Evolutionary conservation across 257 asterid genomes (phyloP).

Genomic region (Oldenlandia corymbosa): DNA sequence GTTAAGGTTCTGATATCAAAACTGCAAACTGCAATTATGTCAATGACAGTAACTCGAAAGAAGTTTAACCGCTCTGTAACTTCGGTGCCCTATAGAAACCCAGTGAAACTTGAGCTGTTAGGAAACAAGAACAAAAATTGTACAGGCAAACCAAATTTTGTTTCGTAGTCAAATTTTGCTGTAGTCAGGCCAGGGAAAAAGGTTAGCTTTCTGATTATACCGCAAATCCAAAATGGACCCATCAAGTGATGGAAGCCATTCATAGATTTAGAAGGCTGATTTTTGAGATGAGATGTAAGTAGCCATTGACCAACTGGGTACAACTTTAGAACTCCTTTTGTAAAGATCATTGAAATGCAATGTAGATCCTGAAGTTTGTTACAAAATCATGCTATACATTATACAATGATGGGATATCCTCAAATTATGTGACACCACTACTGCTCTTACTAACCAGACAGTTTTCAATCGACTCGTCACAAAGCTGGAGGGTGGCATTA

Average conservation of each 20-base stretch:
- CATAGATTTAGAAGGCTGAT: not conserved
- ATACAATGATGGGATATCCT: no score
- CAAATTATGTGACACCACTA: constrained; percentile 27
- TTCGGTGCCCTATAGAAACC: not conserved
- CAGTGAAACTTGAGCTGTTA: not conserved
- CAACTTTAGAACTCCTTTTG: constrained; percentile 1
- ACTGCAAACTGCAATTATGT: not conserved
- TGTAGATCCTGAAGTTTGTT: not conserved
- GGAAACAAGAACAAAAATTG: not conserved
- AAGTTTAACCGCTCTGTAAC: not conserved
- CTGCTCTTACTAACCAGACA: constrained; percentile 30
- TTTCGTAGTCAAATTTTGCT: not conserved
- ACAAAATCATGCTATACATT: not conserved
- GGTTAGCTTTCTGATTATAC: constrained; percentile 3
- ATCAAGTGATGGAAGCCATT: no score
- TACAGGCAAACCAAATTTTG: not conserved
- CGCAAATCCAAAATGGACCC: no score
- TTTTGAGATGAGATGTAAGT: not conserved
- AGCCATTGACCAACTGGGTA: not conserved
- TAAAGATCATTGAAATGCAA: not conserved
- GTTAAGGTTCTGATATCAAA: not conserved
- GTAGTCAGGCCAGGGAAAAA: not conserved
- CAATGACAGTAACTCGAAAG: not conserved
- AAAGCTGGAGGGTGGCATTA: constrained; percentile 68
- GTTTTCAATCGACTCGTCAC: constrained; percentile 78